Evolutionary conservation across 2,329 filamentous ascomycete genomes (phyloP), one percentile per base, ranked within the genome.

Genomic region (Exserohilum turcica): DNA sequence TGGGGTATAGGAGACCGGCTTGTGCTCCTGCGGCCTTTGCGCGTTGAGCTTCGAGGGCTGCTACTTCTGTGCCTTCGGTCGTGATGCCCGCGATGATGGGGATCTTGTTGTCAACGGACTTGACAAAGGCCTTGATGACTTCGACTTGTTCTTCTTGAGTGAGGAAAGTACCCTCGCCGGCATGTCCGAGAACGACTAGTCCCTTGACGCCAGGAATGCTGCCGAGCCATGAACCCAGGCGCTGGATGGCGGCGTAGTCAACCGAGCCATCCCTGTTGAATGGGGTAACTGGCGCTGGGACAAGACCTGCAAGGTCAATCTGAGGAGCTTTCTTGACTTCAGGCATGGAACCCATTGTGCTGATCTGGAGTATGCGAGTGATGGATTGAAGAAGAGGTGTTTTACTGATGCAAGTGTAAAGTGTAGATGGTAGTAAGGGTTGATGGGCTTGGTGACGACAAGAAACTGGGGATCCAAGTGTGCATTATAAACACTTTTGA

Each of bases 11-110:
- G 0, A 83, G 74, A 15, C 80, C 80, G 7, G 80, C 80, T 10
- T 77, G 67, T 3, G 80, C 80, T 29, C 80, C 80, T 42, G 80
- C 79, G 29, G 78, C 79, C 50, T 77, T 79, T 9, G 80, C 80
- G 16, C 79, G 77, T 70, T 80, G 76, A 1, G 80, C 80, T 59
- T 82, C 80, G 0, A 81, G 68, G 3, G 80, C 80, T 3, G 80
- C 80, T 1, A 82, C 79, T 54, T 81, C 78, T 10, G 80, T 82
- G 16, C 80, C 80, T 57, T 82, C 80, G 27, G 79, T 77, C 0
- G 80, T 83, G 62, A 83, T 82, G 27, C 80, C 79, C 3, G 80
- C 80, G 21, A 82, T 82, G 62, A 82, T 79, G 32, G 79, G 80
- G 15, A 82, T 77, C 44, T 74, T 77, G 61, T 81, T 77, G 60